Evolutionary conservation across 2,329 filamentous ascomycete species (phyloP).

Genomic region (Penicillium verrucosum): DNA sequence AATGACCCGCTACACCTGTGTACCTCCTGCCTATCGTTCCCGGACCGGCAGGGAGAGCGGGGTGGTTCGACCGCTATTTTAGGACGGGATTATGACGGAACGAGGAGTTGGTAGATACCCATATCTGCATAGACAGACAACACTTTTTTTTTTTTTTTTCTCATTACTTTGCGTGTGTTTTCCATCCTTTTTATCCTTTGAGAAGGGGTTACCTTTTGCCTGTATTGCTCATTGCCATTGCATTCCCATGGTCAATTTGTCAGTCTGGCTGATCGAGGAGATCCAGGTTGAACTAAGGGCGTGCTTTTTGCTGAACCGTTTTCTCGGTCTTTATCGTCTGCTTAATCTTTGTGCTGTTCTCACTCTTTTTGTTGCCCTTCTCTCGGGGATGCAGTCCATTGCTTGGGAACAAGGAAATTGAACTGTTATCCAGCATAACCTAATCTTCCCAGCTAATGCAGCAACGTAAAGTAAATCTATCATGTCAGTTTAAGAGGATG

Average conservation of each 20-base stretch:
- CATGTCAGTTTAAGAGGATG: background rate
- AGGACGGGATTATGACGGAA: constrained; percentile 40
- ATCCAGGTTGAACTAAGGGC: constrained; percentile 12
- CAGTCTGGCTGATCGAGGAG: constrained; percentile 9
- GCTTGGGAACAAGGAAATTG: constrained; percentile 16
- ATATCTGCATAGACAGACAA: constrained; percentile 34
- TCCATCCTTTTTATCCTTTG: constrained; percentile 12
- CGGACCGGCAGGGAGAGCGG: constrained; percentile 24
- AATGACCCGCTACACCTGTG: constrained; percentile 28
- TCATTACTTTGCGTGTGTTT: constrained; percentile 13
- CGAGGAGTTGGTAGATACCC: constrained; percentile 46
- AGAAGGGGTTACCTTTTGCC: constrained; percentile 1
- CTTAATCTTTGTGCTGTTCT: constrained; percentile 5
- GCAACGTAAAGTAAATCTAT: background rate
- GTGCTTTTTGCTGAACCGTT: constrained; percentile 9
- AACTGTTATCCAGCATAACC: background rate
- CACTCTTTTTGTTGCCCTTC: constrained; percentile 1
- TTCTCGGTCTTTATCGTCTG: constrained; percentile 19
- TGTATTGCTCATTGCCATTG: constrained; percentile 4
- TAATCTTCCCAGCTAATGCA: background rate
- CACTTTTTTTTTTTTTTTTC: constrained; percentile 19
- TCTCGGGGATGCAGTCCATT: constrained; percentile 6
- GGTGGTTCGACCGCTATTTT: constrained; percentile 25
- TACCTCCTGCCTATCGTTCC: constrained; percentile 16
- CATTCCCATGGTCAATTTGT: constrained; percentile 5